Evolutionary conservation across 2,329 filamentous ascomycete species (phyloP).

Genomic region (Rhexocercosporidium sp.): DNA sequence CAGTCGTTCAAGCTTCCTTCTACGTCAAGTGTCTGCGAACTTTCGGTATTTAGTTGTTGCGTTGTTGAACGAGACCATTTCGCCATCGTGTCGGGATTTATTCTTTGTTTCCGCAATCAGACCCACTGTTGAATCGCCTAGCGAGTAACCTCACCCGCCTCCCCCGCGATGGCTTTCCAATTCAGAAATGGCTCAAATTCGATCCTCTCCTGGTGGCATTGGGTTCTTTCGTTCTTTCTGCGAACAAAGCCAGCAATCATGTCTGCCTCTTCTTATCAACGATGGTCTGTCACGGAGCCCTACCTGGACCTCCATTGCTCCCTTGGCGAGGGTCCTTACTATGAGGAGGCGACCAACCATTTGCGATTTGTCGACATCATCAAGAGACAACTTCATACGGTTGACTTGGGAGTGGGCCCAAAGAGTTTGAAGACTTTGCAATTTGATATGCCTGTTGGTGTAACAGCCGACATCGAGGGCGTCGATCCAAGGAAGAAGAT

Average conservation of each 20-base stretch:
- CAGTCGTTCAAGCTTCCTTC: neutral
- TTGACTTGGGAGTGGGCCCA: conserved; percentile 67
- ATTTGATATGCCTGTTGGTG: conserved; percentile 60
- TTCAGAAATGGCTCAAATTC: conserved; percentile 5
- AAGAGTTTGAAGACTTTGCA: conserved; percentile 43
- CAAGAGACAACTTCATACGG: conserved; percentile 72
- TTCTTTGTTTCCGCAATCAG: conserved; percentile 7
- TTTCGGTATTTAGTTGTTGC: neutral
- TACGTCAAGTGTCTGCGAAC: neutral
- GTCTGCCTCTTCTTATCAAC: conserved; percentile 38
- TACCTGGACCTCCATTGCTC: conserved; percentile 67
- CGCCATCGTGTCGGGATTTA: neutral
- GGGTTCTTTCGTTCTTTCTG: conserved; percentile 23
- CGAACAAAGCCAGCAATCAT: conserved; percentile 13
- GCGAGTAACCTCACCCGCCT: neutral
- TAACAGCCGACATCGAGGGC: conserved; percentile 79
- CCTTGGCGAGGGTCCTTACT: conserved; percentile 78
- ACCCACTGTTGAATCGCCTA: neutral
- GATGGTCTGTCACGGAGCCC: conserved; percentile 52
- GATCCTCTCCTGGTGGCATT: conserved; percentile 25
- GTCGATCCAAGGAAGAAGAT: conserved; percentile 68
- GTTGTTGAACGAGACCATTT: neutral
- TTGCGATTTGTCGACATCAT: conserved; percentile 86
- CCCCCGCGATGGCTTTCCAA: conserved; percentile 11
- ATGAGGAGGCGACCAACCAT: conserved; percentile 66